Conservation (phyloP, 2,329 filamentous ascomycete genomes). For the Curvularia eragrostidis region DNA sequence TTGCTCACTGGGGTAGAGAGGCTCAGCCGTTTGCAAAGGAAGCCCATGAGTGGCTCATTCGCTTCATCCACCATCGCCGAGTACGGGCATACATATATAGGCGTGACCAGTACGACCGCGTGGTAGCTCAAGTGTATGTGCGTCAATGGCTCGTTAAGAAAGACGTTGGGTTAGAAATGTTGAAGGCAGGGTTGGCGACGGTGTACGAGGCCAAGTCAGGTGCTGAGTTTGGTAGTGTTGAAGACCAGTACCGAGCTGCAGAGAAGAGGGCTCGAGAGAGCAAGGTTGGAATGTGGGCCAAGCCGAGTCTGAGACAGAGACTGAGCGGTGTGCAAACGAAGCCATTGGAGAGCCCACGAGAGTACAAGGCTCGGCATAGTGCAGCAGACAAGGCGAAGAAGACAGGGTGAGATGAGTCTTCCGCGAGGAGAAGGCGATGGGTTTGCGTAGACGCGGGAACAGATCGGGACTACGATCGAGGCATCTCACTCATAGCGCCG, state of each 20-base stretch:
- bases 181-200: conserved; percentile 82
- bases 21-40: conserved; percentile 85
- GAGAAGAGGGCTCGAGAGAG: conserved; percentile 60
- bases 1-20: conserved; percentile 87
- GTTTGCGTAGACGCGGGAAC: background rate
- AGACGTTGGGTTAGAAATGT: conserved; percentile 90
- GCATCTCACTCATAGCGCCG: conserved; percentile 7
- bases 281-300: conserved; percentile 70
- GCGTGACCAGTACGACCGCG: conserved; percentile 88
- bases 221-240: conserved; percentile 78
- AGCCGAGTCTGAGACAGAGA: conserved; percentile 49
- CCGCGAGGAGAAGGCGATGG: background rate
- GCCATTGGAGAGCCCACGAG: conserved; percentile 78
- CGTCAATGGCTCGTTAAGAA: conserved; percentile 70
- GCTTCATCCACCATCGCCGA: conserved; percentile 72
- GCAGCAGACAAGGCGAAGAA: conserved; percentile 52
- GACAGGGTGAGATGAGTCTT: conserved; percentile 18
- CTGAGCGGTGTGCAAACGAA: conserved; percentile 59
- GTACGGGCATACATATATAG: conserved; percentile 85
- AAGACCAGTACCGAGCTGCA: conserved; percentile 69
- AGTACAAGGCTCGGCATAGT: conserved; percentile 75
- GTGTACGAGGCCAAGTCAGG: conserved; percentile 93
- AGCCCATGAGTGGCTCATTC: conserved; percentile 79
- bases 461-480: conserved; percentile 10
- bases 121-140: conserved; percentile 84